These are phyloP conservation scores for Mycena vulgaris DNA, from an alignment of 768 basidiomycete species.

Conservation along the genomic window DNA sequence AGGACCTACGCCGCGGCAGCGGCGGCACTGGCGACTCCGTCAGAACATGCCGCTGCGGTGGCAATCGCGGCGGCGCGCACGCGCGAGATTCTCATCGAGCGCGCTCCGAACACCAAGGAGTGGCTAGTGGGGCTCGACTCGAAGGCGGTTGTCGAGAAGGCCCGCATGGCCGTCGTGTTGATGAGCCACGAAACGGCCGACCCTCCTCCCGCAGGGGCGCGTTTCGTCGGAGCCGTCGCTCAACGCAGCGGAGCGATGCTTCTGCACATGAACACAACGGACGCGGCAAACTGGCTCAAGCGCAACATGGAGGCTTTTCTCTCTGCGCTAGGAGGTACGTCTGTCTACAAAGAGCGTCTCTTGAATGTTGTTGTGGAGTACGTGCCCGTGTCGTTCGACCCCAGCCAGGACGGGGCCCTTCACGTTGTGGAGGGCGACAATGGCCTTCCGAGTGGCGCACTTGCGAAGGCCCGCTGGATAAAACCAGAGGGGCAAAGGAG, in stretches of 20 bases:
- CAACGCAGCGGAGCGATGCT: conserved; percentile 33
- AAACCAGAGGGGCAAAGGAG: conserved; percentile 38
- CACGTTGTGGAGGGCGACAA: conserved; percentile 36
- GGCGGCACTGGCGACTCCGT: not conserved
- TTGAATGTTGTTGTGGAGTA: conserved; percentile 39
- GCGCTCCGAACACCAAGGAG: not conserved
- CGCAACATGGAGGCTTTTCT: conserved; percentile 21
- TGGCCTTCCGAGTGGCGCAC: not conserved
- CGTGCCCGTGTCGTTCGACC: conserved; percentile 41
- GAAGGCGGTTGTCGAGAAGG: conserved; percentile 33
- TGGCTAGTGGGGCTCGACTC: not conserved
- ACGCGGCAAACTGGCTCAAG: not conserved
- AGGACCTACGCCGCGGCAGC: not conserved
- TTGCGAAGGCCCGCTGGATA: conserved; percentile 43
- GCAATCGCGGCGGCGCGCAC: conserved; percentile 1
- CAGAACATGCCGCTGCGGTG: not conserved
- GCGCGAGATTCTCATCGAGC: conserved; percentile 4
- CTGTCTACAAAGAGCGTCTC: conserved; percentile 13
- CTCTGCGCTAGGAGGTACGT: conserved; percentile 26
- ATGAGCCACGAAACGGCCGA: not conserved
- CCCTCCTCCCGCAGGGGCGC: not conserved
- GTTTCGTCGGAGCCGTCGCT: conserved; percentile 31
- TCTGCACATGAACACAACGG: not conserved
- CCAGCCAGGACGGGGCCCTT: not conserved
- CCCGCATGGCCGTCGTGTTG: not conserved